A percentile compares a stretch with the other conserved stretches of the same genome.
Conservation (phyloP, 345 rosid genomes). For the Trapa incisa region DNA sequence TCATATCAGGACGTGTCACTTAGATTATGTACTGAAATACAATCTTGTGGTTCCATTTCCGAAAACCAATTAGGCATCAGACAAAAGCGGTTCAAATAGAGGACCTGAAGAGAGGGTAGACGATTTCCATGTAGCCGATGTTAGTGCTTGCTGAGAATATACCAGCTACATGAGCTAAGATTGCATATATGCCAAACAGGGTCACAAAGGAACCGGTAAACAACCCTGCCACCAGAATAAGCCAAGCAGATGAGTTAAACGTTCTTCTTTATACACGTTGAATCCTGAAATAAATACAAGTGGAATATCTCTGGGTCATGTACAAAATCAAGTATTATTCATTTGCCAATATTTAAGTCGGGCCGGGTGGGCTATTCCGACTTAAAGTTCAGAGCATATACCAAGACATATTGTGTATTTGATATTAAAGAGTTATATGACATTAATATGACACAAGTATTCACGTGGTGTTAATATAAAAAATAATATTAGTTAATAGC, state of each 20-base stretch:
- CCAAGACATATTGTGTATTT: too few relatives aligned
- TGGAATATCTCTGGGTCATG: not conserved
- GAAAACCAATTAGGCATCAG: not conserved
- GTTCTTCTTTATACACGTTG: not conserved
- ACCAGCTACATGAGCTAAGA: conserved; percentile 80
- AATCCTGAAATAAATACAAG: not conserved
- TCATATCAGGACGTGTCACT: not conserved
- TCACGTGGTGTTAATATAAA: too few relatives aligned
- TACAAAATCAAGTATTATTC: too few relatives aligned
- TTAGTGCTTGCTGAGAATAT: conserved; percentile 42
- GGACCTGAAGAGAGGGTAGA: conserved; percentile 97
- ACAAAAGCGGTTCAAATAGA: not conserved
- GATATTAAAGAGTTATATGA: too few relatives aligned
- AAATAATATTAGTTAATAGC: too few relatives aligned
- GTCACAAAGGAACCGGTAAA: conserved; percentile 91
- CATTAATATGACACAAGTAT: too few relatives aligned
- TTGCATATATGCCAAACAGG: conserved; percentile 60
- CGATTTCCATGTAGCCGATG: conserved; percentile 54
- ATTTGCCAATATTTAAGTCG: too few relatives aligned
- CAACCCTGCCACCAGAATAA: conserved; percentile 41
- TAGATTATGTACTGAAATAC: not conserved
- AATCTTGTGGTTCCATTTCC: not conserved
- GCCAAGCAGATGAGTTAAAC: not conserved
- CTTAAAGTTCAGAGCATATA: too few relatives aligned
- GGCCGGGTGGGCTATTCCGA: too few relatives aligned